Percentiles rank a stretch among this genome's conserved stretches.
Evolutionary conservation across 192 early-diverging fungal genomes (phyloP).

Genomic region (Linnemannia exigua): DNA sequence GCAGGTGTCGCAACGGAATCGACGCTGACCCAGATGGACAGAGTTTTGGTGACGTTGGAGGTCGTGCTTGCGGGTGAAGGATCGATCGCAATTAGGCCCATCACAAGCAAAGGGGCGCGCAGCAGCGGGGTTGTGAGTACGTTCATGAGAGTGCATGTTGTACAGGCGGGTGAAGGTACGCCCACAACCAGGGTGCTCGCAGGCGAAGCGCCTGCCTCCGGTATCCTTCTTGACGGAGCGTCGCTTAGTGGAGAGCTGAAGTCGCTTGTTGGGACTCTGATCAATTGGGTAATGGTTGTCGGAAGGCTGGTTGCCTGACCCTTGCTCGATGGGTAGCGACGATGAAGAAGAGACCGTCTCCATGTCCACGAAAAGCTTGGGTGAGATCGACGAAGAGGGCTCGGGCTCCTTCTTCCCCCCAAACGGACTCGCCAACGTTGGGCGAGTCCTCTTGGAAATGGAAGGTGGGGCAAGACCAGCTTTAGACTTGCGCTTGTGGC

Average conservation of each 20-base stretch:
- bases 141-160: constrained; percentile 73
- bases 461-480: neutral
- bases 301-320: neutral
- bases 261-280: neutral
- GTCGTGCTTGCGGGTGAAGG: constrained; percentile 79
- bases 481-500: neutral
- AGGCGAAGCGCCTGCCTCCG: constrained; percentile 58
- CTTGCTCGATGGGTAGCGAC: neutral
- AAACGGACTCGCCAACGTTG: constrained; percentile 39
- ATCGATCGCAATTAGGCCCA: constrained; percentile 59
- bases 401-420: constrained; percentile 23
- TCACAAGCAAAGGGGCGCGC: constrained; percentile 68
- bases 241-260: neutral
- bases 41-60: constrained; percentile 72
- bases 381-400: neutral
- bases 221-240: neutral
- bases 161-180: constrained; percentile 71
- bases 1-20: constrained; percentile 65
- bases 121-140: constrained; percentile 75
- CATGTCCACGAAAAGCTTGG: neutral
- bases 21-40: constrained; percentile 72
- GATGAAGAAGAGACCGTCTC: neutral
- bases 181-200: constrained; percentile 60
- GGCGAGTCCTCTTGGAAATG: constrained; percentile 42
- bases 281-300: neutral